phyloP scores from a whole-genome alignment of 768 basidiomycete species.

The Lactarius quietus region DNA sequence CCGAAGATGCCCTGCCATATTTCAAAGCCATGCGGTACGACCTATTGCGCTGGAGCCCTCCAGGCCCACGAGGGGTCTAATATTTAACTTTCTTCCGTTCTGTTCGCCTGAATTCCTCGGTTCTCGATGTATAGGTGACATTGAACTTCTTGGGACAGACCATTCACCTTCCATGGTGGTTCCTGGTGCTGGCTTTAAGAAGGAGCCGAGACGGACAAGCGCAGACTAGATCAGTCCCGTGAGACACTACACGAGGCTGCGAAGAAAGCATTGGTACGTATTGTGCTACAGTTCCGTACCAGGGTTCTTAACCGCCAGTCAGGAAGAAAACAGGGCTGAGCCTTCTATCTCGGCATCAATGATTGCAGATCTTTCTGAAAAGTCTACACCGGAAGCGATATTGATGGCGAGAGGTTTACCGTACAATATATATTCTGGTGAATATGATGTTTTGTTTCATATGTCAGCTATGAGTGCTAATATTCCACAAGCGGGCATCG shows the following conservation, averaged over 20 bases:
- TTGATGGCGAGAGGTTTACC: slow-evolving; percentile 10
- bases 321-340: slow-evolving; percentile 1
- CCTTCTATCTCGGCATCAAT: neutral
- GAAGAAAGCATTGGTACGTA: slow-evolving; percentile 26
- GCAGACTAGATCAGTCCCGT: too few relatives aligned
- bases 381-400: slow-evolving; percentile 6
- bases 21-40: neutral
- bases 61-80: slow-evolving; percentile 34
- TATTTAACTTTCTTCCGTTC: slow-evolving; percentile 41
- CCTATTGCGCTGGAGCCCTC: neutral
- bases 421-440: too few relatives aligned
- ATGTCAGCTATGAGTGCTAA: too few relatives aligned
- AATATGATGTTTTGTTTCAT: too few relatives aligned
- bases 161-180: too few relatives aligned
- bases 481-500: too few relatives aligned
- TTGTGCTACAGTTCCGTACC: neutral
- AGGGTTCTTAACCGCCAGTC: neutral
- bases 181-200: too few relatives aligned
- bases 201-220: too few relatives aligned
- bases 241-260: neutral
- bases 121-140: neutral
- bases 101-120: slow-evolving; percentile 26
- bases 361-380: neutral
- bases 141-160: slow-evolving; percentile 15
- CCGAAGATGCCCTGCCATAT: slow-evolving; percentile 22